Base-by-base conservation (phyloP, 345 rosid genomes). In the Melastoma malabathricum region DNA sequence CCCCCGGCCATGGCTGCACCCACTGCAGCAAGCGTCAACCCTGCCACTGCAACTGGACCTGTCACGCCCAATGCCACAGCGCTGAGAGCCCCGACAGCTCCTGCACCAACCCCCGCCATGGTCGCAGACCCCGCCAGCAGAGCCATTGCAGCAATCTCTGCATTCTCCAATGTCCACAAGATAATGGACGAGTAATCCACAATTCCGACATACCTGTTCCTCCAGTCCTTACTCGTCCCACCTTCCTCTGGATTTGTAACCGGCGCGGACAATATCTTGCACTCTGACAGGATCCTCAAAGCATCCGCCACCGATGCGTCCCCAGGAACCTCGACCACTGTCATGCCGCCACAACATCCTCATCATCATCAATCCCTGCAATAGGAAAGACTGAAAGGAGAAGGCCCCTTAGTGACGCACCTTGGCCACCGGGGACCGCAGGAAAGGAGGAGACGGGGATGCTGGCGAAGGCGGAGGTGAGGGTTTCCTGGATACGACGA, bases 1-100 rank as follows among this genome's bases (percentile, higher is more conserved):
- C 86, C 94, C 51, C 94, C 95, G 6, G 70, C 88, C 7, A 81
- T 84, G 5, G 95, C 97, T 0, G 97, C 95, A 47, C 95, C 95
- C 20, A 76, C 80, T 1, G 97, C 95, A 19, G 92, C 88, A 0
- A 75, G 75, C 1, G 90, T 77, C 49, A 85, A 61, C 2, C 94
- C 94, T 4, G 72, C 94, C 9, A 66, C 72, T 0, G 89, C 88
- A 1, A 68, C 84, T 0, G 97, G 89, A 59, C 90, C 95, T 0
- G 94, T 70, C 2, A 58, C 65, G 1, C 97, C 94, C 13, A 81
- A 48, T 3, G 93, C 86, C 47, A 79, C 64, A 25, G 84, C 94
- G 54, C 97, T 94, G 13, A 85, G 51, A 43, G 90, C 84, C 15
- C 94, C 94, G 4, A 72, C 76, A 20, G 89, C 77, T 56, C 86